A percentile compares a stretch with the other conserved stretches of the same genome.
Evolutionary conservation across 306 rosid genomes (phyloP).

Genomic region (Vigna angularis): DNA sequence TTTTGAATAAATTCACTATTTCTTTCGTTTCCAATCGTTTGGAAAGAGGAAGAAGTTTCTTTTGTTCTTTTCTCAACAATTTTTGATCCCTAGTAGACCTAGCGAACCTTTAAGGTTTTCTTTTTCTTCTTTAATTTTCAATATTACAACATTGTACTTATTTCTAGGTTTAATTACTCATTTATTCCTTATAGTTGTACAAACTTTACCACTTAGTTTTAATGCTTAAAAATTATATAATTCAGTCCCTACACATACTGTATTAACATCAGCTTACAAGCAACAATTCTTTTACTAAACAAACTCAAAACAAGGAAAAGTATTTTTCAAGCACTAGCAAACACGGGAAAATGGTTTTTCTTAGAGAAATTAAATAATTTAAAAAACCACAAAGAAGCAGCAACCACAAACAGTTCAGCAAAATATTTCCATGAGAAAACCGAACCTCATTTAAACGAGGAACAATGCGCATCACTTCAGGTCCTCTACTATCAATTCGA

Average conservation of each 20-base stretch:
- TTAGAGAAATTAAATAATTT: conserved; percentile 10
- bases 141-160: background rate
- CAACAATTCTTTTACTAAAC: background rate
- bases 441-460: conserved; percentile 96
- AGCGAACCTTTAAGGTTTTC: background rate
- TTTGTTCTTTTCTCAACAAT: too few species aligned
- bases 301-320: conserved; percentile 33
- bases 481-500: conserved; percentile 97
- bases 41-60: too few species aligned
- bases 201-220: too few species aligned
- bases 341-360: conserved; percentile 13
- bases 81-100: too few species aligned
- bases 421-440: conserved; percentile 37
- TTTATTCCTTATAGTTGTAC: too few species aligned
- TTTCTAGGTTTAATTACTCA: background rate
- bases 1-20: too few species aligned
- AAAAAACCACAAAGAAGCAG: conserved; percentile 11
- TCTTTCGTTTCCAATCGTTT: too few species aligned
- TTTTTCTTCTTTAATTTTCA: conserved; percentile 4
- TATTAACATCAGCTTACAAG: background rate
- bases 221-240: too few species aligned
- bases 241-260: too few species aligned
- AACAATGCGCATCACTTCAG: conserved; percentile 92
- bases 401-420: conserved; percentile 33
- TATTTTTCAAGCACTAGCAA: conserved; percentile 16